These are phyloP conservation scores for Harrya chromipes DNA, from an alignment of 768 basidiomycete species.

Conservation along the genomic window DNA sequence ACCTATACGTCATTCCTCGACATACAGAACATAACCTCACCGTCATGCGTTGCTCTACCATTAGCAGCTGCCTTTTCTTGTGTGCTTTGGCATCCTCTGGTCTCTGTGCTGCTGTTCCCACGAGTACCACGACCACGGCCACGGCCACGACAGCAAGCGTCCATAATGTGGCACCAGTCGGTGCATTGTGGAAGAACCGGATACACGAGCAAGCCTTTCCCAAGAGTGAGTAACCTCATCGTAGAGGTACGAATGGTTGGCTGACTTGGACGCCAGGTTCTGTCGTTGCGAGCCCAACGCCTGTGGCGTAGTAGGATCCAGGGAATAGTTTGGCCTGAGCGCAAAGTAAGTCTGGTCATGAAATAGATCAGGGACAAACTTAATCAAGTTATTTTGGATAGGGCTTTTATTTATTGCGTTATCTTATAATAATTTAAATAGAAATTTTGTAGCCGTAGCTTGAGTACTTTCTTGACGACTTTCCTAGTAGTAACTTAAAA, in stretches of 20 bases:
- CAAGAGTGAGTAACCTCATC: conserved; percentile 8
- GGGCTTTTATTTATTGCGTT: too few relatives aligned
- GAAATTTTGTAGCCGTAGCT: too few relatives aligned
- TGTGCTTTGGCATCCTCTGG: conserved; percentile 13
- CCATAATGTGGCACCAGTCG: neutral
- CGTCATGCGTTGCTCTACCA: conserved; percentile 14
- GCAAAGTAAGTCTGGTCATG: too few relatives aligned
- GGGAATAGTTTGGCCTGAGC: neutral
- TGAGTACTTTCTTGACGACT: too few relatives aligned
- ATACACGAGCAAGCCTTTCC: conserved; percentile 21
- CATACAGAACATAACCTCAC: conserved; percentile 5
- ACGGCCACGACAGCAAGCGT: neutral
- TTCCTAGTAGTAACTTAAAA: too few relatives aligned
- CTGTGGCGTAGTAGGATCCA: neutral
- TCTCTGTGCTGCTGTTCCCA: conserved; percentile 14
- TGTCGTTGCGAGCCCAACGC: neutral
- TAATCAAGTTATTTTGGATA: too few relatives aligned
- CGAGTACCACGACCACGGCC: neutral
- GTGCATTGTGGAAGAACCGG: conserved; percentile 16
- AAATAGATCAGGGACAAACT: too few relatives aligned
- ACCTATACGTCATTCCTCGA: neutral
- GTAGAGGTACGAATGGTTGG: neutral
- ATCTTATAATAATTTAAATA: too few relatives aligned
- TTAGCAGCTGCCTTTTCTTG: conserved; percentile 12
- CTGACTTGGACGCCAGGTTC: conserved; percentile 3